A percentile compares a stretch with the other conserved stretches of the same genome.
phyloP scores from a whole-genome alignment of 2,329 filamentous ascomycete species.

The Neopestalotiopsis sp. region DNA sequence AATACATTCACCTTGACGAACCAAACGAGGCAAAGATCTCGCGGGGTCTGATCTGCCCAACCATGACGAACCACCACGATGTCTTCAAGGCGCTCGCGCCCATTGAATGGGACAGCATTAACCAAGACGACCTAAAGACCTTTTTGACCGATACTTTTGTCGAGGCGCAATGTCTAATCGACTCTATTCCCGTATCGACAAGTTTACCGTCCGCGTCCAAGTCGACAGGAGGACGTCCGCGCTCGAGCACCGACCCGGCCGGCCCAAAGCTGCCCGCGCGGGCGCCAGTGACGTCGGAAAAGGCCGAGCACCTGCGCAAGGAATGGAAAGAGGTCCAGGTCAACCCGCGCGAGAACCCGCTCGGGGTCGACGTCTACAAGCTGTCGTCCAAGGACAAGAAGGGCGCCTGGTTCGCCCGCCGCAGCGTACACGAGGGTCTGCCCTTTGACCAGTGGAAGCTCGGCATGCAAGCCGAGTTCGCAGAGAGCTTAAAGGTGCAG shows the following conservation, averaged over 20 bases:
- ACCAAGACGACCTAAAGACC: conserved; percentile 52
- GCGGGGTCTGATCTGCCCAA: not conserved
- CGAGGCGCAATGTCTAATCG: conserved; percentile 73
- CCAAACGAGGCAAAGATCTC: not conserved
- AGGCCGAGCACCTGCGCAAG: conserved; percentile 66
- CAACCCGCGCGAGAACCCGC: conserved; percentile 73
- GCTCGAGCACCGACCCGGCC: conserved; percentile 63
- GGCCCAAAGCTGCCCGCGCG: conserved; percentile 49
- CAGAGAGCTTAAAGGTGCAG: conserved; percentile 74
- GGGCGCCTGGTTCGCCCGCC: conserved; percentile 87
- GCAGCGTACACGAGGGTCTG: conserved; percentile 81
- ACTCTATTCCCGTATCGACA: conserved; percentile 71
- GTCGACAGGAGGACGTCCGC: conserved; percentile 47
- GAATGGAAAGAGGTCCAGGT: conserved; percentile 89
- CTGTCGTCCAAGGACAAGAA: conserved; percentile 78
- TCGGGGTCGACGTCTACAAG: conserved; percentile 81
- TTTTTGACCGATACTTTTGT: conserved; percentile 67
- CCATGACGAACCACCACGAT: conserved; percentile 42
- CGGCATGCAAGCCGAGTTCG: conserved; percentile 80
- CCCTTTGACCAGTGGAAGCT: conserved; percentile 79
- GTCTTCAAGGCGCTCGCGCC: conserved; percentile 60
- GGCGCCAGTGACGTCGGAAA: conserved; percentile 56
- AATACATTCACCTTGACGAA: not conserved
- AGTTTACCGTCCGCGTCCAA: conserved; percentile 50
- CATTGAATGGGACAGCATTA: conserved; percentile 50